These are phyloP conservation scores for Nothophaeocryptopus gaeumannii DNA, from an alignment of 2,329 filamentous ascomycete genomes.

Conservation along the genomic window DNA sequence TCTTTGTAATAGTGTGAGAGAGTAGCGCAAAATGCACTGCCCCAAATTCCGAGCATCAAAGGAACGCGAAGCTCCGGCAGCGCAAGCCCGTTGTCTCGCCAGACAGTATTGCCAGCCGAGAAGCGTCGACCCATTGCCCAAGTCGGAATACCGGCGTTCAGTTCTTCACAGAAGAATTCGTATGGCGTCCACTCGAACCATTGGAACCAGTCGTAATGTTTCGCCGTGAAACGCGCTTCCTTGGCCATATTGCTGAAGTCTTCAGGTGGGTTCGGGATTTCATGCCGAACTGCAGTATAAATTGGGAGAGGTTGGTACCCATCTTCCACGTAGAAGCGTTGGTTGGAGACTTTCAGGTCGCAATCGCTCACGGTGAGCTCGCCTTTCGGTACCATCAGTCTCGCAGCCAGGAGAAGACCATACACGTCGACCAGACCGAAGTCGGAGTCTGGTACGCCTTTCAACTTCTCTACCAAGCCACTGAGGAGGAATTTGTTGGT, in stretches of 20 bases:
- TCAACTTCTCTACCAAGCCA: constrained; percentile 86
- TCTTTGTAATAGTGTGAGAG: constrained; percentile 95
- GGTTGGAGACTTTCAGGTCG: constrained; percentile 90
- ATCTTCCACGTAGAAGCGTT: constrained; percentile 69
- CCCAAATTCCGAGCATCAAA: constrained; percentile 89
- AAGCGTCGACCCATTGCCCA: constrained; percentile 90
- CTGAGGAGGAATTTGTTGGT: constrained; percentile 90
- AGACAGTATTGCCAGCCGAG: constrained; percentile 64
- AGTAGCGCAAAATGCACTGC: constrained; percentile 93
- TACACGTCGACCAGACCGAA: constrained; percentile 94
- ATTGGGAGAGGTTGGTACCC: constrained; percentile 87
- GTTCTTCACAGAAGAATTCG: constrained; percentile 92
- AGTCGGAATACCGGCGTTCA: constrained; percentile 85
- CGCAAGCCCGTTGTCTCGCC: constrained; percentile 62
- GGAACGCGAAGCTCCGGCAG: constrained; percentile 82
- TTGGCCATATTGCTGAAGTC: constrained; percentile 34
- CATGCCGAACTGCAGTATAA: constrained; percentile 91
- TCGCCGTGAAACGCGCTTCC: constrained; percentile 27
- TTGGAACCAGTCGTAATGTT: constrained; percentile 78
- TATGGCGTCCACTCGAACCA: constrained; percentile 97
- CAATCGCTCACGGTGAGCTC: constrained; percentile 71
- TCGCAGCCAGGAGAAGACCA: constrained; percentile 77
- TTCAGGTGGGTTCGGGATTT: constrained; percentile 69
- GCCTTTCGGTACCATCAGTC: constrained; percentile 81
- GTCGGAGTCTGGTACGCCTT: constrained; percentile 72